Conservation (phyloP, 306 rosid species). For the Lagenaria siceraria region DNA sequence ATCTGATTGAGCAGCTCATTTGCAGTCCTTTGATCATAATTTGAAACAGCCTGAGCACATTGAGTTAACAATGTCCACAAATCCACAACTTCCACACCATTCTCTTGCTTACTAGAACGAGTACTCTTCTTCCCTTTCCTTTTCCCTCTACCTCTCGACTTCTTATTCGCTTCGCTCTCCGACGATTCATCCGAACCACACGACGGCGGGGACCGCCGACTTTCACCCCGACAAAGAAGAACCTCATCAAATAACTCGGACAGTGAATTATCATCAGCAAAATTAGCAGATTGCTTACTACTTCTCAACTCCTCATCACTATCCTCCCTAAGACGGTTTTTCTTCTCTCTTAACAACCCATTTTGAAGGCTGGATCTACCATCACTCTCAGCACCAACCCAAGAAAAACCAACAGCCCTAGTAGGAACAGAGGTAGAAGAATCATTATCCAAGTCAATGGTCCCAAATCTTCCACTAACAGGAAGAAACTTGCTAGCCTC, state of each 20-base stretch:
- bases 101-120: conserved; percentile 2
- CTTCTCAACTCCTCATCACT: conserved; percentile 17
- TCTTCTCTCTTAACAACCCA: conserved; percentile 16
- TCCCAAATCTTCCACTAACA: neutral
- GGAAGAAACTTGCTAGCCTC: conserved; percentile 9
- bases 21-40: conserved; percentile 15
- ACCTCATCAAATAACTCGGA: conserved; percentile 24
- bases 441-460: conserved; percentile 3
- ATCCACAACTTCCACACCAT: conserved; percentile 16
- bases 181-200: neutral
- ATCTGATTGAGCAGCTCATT: conserved; percentile 16
- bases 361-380: neutral
- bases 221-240: conserved; percentile 8
- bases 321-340: conserved; percentile 12
- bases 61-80: conserved; percentile 24
- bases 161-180: neutral
- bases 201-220: neutral
- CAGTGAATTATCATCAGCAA: conserved; percentile 17
- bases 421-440: neutral
- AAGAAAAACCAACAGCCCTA: neutral
- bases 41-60: conserved; percentile 28
- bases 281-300: conserved; percentile 19
- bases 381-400: neutral
- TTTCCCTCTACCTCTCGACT: conserved; percentile 8
- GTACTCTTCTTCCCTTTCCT: conserved; percentile 1